Conservation (phyloP, 176 grass and related monocot species). For the Poa pratensis region DNA sequence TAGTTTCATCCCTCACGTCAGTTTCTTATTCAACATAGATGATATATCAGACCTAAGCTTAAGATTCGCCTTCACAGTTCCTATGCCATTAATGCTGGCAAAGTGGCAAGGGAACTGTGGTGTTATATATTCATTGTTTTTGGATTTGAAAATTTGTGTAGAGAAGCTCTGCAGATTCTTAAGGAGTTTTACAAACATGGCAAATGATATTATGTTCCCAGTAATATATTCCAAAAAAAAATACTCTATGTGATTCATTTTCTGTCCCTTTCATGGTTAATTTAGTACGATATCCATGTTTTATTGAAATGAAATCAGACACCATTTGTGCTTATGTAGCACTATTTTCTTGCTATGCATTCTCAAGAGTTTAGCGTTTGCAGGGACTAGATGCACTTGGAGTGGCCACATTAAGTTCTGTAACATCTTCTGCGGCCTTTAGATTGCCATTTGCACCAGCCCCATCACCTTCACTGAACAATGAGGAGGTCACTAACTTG, state of each 20-base stretch:
- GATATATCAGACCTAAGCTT: neutral
- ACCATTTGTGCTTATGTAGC: neutral
- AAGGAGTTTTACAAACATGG: neutral
- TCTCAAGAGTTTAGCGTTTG: constrained; percentile 35
- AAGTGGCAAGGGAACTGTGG: neutral
- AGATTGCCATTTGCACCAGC: constrained; percentile 71
- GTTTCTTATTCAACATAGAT: neutral
- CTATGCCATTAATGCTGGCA: constrained; percentile 8
- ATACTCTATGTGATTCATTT: constrained; percentile 5
- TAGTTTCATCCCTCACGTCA: neutral
- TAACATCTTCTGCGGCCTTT: constrained; percentile 70
- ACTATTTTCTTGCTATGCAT: constrained; percentile 16
- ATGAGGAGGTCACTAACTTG: constrained; percentile 78
- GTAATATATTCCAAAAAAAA: neutral
- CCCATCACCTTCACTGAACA: constrained; percentile 52
- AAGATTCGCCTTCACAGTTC: neutral
- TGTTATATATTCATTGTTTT: constrained; percentile 2
- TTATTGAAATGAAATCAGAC: constrained; percentile 27
- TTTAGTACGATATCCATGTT: constrained; percentile 12
- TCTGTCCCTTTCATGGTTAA: neutral
- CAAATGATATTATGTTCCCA: neutral
- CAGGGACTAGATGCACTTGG: constrained; percentile 95
- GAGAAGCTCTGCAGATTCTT: neutral
- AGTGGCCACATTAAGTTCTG: constrained; percentile 72
- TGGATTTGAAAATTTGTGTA: neutral